Evolutionary conservation across 345 rosid species (phyloP).

Genomic region (Gossypium ekmanianum): DNA sequence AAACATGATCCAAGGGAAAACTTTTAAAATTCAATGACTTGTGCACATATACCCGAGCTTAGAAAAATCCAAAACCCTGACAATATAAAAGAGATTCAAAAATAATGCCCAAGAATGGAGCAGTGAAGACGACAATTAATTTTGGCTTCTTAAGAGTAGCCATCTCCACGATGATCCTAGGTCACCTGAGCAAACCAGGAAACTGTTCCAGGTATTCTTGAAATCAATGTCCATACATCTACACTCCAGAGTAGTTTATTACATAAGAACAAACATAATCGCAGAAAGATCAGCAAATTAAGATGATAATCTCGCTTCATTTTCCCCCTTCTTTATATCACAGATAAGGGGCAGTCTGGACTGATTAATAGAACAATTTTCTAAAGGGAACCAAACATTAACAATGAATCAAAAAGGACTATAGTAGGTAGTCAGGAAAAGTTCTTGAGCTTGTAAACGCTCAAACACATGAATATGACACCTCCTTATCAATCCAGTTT

Average conservation of each 20-base stretch:
- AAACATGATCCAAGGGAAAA: slow-evolving; percentile 27
- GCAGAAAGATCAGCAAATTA: not conserved
- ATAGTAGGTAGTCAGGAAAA: not conserved
- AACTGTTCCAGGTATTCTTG: not conserved
- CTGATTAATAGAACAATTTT: not conserved
- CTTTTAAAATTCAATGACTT: slow-evolving; percentile 22
- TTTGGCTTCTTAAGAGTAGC: not conserved
- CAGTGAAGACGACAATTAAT: not conserved
- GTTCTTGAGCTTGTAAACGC: not conserved
- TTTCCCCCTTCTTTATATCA: no score
- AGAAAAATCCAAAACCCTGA: not conserved
- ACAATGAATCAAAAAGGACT: not conserved
- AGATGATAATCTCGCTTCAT: not conserved
- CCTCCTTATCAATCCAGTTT: not conserved
- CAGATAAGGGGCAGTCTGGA: not conserved
- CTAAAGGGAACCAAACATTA: not conserved
- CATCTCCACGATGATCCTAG: not conserved
- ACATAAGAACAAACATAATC: not conserved
- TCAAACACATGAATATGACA: not conserved
- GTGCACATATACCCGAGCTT: not conserved
- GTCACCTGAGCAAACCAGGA: not conserved
- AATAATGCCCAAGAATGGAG: not conserved
- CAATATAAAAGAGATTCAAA: not conserved
- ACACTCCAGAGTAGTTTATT: not conserved
- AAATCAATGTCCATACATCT: not conserved